A percentile compares a stretch with the other conserved stretches of the same genome.
Evolutionary conservation across 306 rosid species (phyloP).

Genomic region (Herpetospermum pedunculosum): DNA sequence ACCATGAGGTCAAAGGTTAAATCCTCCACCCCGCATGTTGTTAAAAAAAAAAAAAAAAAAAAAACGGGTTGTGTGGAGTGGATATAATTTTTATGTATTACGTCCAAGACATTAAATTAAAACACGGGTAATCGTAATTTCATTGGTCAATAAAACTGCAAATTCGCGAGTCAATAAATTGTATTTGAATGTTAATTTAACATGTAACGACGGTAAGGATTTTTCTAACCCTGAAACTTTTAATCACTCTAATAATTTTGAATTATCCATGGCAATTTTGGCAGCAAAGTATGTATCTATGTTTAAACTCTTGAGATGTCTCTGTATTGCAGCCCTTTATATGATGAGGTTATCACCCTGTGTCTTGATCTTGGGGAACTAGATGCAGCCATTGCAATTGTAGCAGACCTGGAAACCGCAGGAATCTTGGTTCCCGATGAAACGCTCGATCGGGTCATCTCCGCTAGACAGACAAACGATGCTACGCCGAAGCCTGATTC

Average conservation of each 20-base stretch:
- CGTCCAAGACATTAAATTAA: neutral
- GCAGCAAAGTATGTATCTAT: neutral
- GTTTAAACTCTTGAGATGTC: neutral
- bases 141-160: no score
- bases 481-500: slow-evolving; percentile 10
- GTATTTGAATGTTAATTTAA: neutral
- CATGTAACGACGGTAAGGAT: neutral
- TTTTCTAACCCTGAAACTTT: neutral
- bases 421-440: slow-evolving; percentile 74
- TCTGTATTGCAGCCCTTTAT: slow-evolving; percentile 49
- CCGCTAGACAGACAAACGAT: slow-evolving; percentile 35
- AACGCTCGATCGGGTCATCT: slow-evolving; percentile 74
- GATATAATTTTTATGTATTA: neutral
- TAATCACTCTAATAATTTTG: neutral
- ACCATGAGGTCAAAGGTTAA: no score
- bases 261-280: neutral
- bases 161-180: no score
- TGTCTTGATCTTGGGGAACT: slow-evolving; percentile 82
- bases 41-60: no score
- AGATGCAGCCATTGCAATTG: slow-evolving; percentile 94
- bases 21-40: no score
- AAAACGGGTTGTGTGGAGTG: no score
- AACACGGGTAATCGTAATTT: neutral
- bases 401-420: slow-evolving; percentile 72
- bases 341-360: slow-evolving; percentile 63